Base-by-base conservation (phyloP, 306 rosid species). In the Fragaria ananassa region DNA sequence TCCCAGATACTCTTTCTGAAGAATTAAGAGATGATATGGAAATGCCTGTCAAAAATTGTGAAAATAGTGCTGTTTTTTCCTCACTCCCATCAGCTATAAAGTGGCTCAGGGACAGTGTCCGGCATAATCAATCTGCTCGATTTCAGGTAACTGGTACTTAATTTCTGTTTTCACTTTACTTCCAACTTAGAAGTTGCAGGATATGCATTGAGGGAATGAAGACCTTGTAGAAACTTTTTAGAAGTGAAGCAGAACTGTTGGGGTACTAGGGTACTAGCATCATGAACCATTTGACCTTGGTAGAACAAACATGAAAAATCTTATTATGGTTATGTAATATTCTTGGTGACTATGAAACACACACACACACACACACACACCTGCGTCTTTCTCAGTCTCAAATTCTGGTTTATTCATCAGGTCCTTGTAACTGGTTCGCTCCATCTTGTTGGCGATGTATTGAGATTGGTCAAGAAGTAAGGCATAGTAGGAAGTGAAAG, bases 351-450 rank as follows among this genome's bases (percentile, higher is more conserved):
- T 27, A 27, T 27, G 29, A 27, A 27, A 25, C 0, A 27, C 29
- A 27, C 29, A 50, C 13, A n/a, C n/a, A n/a, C n/a, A n/a, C n/a
- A 8, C 0, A n/a, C 25, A 6, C 8, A 71, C 62, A 49, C 41
- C 50, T 49, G 19, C 53, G 66, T 49, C 18, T 77, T 81, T 49
- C 75, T 51, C 34, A 15, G 35, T 37, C 49, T 47, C 45, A 35
- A 75, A 74, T 70, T 67, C 64, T 82, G 75, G 65, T 50, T 76
- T 70, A 68, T 77, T 63, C 54, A 70, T 76, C 88, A 95, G 98
- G 97, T 95, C 68, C 96, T 95, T 62, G 97, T 95, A 56, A 90
- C 97, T 7, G 97, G 98, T 71, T 95, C 97, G 65, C 63, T 95
- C 65, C 98, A 95, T 82, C 98, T 95, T 73, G 83, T 92, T 81